Evolutionary conservation across 192 early-diverging fungal genomes (phyloP), one percentile per base, ranked within the genome.

Genomic region (Thamnidium elegans): DNA sequence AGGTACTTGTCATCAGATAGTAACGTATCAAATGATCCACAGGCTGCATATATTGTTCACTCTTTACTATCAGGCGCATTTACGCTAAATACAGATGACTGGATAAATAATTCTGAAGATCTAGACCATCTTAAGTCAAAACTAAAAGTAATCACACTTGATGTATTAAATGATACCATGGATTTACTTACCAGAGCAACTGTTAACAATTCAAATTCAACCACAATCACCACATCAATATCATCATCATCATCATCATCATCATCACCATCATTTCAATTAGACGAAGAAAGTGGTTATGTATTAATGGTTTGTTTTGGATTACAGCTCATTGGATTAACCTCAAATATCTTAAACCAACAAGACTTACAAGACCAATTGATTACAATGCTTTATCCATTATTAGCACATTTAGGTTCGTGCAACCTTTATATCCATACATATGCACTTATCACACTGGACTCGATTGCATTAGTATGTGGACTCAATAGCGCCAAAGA

Each of bases 321-420:
- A n/a, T 53, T 73, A 21, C 60, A 65, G 26, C 31, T 64, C 3
- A 44, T 68, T 23, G 63, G 71, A 9, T 15, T 68, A 42, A n/a
- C 66, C 13, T 47, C 62, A 2, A 30, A 19, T 34, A 46, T 73
- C 13, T 20, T 73, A 15, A 42, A 19, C 6, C 23, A 50, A 17
- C 34, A 51, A 3, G 11, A 11, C 10, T 34, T 68, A 3, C 48
- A 63, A 14, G 63, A 76, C 42, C 71, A 83, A 17, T 68, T 83
- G 3, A 71, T 80, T 15, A 73, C 66, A 2, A 48, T 76, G 1
- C 51, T 83, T 0, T 80, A 83, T 26, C 70, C 77, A 15, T 36
- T 83, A 3, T 42, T 83, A 20, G 79, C 71, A 6, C 70, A 80
- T 11, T 73, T 80, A 21, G 81, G 81, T 3, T 70, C 73, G 0